Percentiles rank a stretch among this genome's conserved stretches.
Conservation (phyloP, 805 yeast genomes). For the Blastobotrys muscicola region DNA sequence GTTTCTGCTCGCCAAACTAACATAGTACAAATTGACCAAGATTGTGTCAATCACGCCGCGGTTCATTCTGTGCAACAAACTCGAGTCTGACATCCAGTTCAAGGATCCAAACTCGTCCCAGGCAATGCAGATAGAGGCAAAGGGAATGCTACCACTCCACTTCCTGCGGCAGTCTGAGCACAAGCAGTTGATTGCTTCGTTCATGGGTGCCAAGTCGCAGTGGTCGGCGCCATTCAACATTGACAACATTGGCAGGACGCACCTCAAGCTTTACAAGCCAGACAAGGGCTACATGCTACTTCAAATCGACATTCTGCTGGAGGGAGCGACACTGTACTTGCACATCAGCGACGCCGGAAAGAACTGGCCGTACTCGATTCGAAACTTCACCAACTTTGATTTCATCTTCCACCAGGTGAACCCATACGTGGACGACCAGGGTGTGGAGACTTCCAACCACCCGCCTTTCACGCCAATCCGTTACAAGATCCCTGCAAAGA, state of each 20-base stretch:
- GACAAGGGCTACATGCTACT: constrained; percentile 54
- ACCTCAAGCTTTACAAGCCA: constrained; percentile 53
- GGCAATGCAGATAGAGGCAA: constrained; percentile 19
- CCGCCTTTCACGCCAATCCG: constrained; percentile 64
- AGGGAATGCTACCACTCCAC: constrained; percentile 30
- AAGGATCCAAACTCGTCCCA: constrained; percentile 60
- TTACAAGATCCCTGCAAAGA: constrained; percentile 74
- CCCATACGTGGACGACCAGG: constrained; percentile 58
- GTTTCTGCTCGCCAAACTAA: background rate
- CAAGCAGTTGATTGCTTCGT: constrained; percentile 54
- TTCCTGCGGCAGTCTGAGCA: constrained; percentile 44
- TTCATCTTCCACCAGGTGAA: constrained; percentile 80
- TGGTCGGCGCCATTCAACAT: constrained; percentile 89
- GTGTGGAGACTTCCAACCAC: constrained; percentile 45
- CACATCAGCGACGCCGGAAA: constrained; percentile 62
- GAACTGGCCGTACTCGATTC: constrained; percentile 86
- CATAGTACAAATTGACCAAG: constrained; percentile 54
- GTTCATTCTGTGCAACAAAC: constrained; percentile 58
- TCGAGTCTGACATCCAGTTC: constrained; percentile 47
- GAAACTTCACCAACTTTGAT: constrained; percentile 84
- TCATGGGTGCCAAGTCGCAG: constrained; percentile 43
- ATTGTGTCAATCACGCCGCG: constrained; percentile 78
- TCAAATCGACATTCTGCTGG: constrained; percentile 66
- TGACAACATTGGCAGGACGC: constrained; percentile 75
- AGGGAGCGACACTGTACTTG: constrained; percentile 72